A percentile compares a stretch with the other conserved stretches of the same genome.
phyloP scores from a whole-genome alignment of 345 rosid species.

The Hibiscus trionum region DNA sequence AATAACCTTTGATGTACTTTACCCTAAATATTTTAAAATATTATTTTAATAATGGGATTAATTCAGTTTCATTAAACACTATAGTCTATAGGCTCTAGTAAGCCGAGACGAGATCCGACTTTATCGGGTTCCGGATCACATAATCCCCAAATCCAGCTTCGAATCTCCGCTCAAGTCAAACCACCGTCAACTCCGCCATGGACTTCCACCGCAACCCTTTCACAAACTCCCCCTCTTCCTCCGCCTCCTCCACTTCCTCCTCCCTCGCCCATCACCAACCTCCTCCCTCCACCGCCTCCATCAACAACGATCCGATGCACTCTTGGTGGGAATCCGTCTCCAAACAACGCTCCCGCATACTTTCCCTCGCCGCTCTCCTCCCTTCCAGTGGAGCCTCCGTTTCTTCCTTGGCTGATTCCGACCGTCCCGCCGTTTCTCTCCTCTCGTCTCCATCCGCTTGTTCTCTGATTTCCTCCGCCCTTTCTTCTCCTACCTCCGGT shows the following conservation, averaged over 20 bases:
- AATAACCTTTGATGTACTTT: too few species aligned
- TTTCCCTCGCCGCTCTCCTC: conserved; percentile 61
- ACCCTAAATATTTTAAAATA: too few species aligned
- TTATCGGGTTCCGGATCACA: background rate
- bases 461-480: conserved; percentile 41
- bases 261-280: conserved; percentile 19
- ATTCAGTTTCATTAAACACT: too few species aligned
- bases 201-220: conserved; percentile 17
- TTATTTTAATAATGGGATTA: too few species aligned
- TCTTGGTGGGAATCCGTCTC: conserved; percentile 99
- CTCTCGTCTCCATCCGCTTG: conserved; percentile 71
- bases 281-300: conserved; percentile 13
- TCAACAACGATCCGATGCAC: conserved; percentile 59
- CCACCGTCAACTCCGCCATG: conserved; percentile 31
- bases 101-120: background rate
- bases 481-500: conserved; percentile 55
- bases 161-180: background rate
- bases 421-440: conserved; percentile 83
- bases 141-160: conserved; percentile 2
- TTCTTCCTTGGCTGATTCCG: conserved; percentile 82
- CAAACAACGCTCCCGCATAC: conserved; percentile 76
- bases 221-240: conserved; percentile 35
- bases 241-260: conserved; percentile 32
- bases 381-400: conserved; percentile 31
- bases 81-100: background rate